Conservation (phyloP, 257 asterid genomes). For the Solanum bulbocastanum region DNA sequence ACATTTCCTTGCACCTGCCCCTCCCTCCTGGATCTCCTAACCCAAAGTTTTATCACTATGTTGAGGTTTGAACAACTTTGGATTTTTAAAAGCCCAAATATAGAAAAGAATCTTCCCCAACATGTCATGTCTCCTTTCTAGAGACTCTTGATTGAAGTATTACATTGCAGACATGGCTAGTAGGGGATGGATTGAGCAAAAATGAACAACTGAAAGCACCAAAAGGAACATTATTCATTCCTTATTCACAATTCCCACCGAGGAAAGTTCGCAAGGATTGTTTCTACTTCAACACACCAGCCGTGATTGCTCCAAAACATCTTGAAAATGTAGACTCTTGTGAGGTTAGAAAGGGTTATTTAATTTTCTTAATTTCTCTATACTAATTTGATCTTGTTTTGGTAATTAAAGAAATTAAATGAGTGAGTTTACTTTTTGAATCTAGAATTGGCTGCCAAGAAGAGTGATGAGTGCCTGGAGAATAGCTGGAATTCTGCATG, state of each 20-base stretch:
- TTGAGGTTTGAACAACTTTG: background rate
- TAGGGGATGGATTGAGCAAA: slow-evolving; percentile 20
- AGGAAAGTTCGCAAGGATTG: slow-evolving; percentile 24
- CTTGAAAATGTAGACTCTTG: slow-evolving; percentile 34
- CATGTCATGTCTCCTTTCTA: background rate
- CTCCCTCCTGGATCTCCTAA: background rate
- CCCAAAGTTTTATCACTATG: background rate
- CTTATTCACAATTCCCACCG: slow-evolving; percentile 33
- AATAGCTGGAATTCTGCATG: slow-evolving; percentile 68
- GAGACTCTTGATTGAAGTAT: background rate
- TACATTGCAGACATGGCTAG: slow-evolving; percentile 21
- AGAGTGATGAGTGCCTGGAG: slow-evolving; percentile 74
- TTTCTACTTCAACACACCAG: slow-evolving; percentile 20
- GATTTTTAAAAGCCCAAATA: background rate
- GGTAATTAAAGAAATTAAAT: background rate
- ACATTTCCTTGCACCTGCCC: background rate
- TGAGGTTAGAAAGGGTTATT: slow-evolving; percentile 20
- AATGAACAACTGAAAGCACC: slow-evolving; percentile 24
- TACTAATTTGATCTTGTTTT: background rate
- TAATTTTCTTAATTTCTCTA: background rate
- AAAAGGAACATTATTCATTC: slow-evolving; percentile 30
- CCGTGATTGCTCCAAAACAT: slow-evolving; percentile 30
- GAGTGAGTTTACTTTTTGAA: background rate
- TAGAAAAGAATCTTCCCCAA: background rate
- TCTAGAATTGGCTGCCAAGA: slow-evolving; percentile 80